Percentiles rank a stretch among this genome's conserved stretches.
These are phyloP conservation scores for Chlorella ohadii DNA, from an alignment of 139 green algal species.

Conservation along the genomic window DNA sequence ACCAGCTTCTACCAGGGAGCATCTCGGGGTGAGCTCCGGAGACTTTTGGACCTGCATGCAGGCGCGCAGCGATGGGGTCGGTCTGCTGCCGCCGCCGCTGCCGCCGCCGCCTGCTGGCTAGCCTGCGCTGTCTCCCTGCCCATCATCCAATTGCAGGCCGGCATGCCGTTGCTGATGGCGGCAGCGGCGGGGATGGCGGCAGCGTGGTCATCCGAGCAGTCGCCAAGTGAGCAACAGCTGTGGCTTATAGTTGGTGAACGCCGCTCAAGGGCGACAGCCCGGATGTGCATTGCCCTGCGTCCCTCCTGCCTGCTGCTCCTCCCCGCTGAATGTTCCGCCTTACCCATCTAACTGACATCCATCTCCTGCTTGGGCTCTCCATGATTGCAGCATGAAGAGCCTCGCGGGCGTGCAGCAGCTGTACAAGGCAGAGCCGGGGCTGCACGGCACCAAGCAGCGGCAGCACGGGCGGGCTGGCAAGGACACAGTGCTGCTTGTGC, in stretches of 20 bases:
- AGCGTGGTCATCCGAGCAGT: constrained; percentile 50
- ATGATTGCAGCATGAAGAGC: constrained; percentile 51
- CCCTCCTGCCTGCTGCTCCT: neutral
- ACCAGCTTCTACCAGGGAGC: constrained; percentile 33
- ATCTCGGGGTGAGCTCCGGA: constrained; percentile 31
- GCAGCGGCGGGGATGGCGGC: constrained; percentile 57
- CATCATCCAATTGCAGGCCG: constrained; percentile 15
- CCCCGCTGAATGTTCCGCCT: neutral
- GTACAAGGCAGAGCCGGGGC: constrained; percentile 8
- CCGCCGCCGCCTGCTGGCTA: no score
- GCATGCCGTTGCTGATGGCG: constrained; percentile 49
- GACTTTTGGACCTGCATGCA: neutral
- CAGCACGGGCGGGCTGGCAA: constrained; percentile 31
- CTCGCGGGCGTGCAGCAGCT: constrained; percentile 48
- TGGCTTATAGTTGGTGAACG: neutral
- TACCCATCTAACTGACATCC: no score
- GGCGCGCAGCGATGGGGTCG: neutral
- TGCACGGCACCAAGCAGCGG: constrained; percentile 39
- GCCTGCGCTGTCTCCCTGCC: neutral
- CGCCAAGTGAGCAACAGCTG: constrained; percentile 29
- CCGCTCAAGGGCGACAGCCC: no score
- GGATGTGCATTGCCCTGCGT: neutral
- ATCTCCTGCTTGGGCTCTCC: no score
- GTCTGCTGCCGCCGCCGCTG: no score
- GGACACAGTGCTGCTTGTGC: constrained; percentile 33